Evolutionary conservation across 345 rosid species (phyloP).

Genomic region (Lumnitzera littorea): DNA sequence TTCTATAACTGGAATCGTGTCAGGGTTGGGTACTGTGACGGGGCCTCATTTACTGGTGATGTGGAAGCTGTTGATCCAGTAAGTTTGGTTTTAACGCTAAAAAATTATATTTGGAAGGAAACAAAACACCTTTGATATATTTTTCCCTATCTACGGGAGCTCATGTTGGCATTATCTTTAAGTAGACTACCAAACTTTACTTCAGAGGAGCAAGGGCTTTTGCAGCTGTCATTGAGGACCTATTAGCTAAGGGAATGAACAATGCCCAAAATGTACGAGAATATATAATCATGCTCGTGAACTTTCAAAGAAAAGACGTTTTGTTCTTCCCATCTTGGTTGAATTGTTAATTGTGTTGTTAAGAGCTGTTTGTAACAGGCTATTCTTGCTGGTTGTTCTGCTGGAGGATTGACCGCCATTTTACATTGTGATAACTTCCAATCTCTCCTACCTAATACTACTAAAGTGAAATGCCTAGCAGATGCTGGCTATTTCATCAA

Average conservation of each 20-base stretch:
- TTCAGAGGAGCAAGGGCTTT: constrained; percentile 90
- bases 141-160: background rate
- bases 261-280: constrained; percentile 62
- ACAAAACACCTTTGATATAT: background rate
- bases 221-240: constrained; percentile 68
- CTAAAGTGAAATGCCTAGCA: constrained; percentile 84
- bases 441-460: constrained; percentile 50
- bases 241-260: constrained; percentile 78
- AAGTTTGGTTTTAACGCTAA: constrained; percentile 16
- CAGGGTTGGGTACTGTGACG: constrained; percentile 89
- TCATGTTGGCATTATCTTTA: constrained; percentile 20
- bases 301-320: background rate
- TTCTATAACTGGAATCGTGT: constrained; percentile 87
- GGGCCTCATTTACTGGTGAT: constrained; percentile 90
- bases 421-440: constrained; percentile 86
- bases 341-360: constrained; percentile 1
- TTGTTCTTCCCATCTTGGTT: too few relatives aligned
- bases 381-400: constrained; percentile 90
- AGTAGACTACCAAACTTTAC: constrained; percentile 85
- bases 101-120: background rate
- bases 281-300: too few relatives aligned
- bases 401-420: constrained; percentile 87
- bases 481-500: constrained; percentile 96
- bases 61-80: constrained; percentile 64
- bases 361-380: constrained; percentile 35